Base-by-base conservation (phyloP, 495 filamentous ascomycete genomes). In the Trypethelium eluteriae region DNA sequence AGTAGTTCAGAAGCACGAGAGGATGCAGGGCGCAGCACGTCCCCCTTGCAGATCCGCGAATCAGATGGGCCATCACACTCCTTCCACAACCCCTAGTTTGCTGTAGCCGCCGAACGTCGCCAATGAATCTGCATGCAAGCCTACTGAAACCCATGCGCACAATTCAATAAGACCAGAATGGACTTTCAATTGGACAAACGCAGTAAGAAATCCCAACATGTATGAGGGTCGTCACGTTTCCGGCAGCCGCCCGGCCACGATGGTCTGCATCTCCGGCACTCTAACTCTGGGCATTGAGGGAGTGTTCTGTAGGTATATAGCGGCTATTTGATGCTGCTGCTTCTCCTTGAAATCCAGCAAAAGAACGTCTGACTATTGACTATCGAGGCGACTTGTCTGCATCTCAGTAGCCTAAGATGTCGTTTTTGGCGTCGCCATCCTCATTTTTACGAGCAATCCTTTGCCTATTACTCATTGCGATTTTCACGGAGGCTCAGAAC, bases 231-330 rank as follows among this genome's bases (percentile, higher is more conserved):
- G 18, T 59, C 53, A 36, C 53, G 32, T 18, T 59, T 36, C 32
- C 53, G 53, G 53, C 25, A 59, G 53, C 53, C 53, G 53, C 53
- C 53, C 53, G 53, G 53, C 53, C 53, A 59, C 7, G 11, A 59
- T 59, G n/a, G 7, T 14, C 53, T 36, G 53, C 53, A 59, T 14
- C 25, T 32, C 7, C 53, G 36, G 53, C 53, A 59, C n/a, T 10
- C 5, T 36, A 11, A 14, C 11, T n/a, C 18, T 35, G 5, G 53
- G 32, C 14, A 10, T n/a, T 18, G 25, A 59, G 18, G 41, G 41
- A 36, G 53, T 32, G 18, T 36, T 59, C 7, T 34, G 32, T 18
- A 59, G 53, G 5, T 59, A 59, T 59, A 59, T 59, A 59, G 53
- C 14, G 53, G 32, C 53, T 36, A 35, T 7, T 10, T 36, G 25